Conservation (phyloP, 2,329 filamentous ascomycete genomes). For the Hypoxylon sp. region DNA sequence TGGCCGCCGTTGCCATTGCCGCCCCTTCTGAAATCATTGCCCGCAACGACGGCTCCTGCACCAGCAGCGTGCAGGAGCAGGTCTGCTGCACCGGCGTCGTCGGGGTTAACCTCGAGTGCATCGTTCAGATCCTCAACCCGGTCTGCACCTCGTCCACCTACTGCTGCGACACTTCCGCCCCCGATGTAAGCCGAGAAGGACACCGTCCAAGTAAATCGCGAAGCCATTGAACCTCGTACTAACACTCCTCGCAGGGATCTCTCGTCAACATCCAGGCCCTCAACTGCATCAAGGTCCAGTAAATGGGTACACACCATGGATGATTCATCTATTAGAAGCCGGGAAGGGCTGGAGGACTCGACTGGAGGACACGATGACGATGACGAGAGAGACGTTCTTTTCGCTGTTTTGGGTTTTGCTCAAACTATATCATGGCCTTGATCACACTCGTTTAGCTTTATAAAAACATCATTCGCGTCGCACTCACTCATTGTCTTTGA, state of each 20-base stretch:
- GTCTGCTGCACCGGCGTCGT: constrained; percentile 20
- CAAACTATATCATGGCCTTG: constrained; percentile 29
- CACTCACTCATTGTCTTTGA: neutral
- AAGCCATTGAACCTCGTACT: neutral
- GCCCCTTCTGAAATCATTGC: constrained; percentile 22
- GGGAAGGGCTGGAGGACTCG: neutral
- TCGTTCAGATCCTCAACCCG: neutral
- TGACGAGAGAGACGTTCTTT: neutral
- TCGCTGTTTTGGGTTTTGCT: constrained; percentile 5
- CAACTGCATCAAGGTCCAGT: constrained; percentile 16
- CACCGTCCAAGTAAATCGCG: neutral
- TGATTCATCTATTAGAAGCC: neutral
- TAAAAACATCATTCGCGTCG: constrained; percentile 8
- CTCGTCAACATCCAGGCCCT: constrained; percentile 16
- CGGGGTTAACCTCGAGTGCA: neutral
- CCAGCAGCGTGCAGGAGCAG: constrained; percentile 15
- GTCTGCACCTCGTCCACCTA: constrained; percentile 17
- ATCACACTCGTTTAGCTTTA: constrained; percentile 30
- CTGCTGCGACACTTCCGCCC: constrained; percentile 13
- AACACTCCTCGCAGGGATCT: neutral
- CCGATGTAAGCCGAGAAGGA: neutral
- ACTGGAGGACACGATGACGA: constrained; percentile 1
- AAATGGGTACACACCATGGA: neutral
- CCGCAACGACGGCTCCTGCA: constrained; percentile 19
- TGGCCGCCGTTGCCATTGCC: constrained; percentile 31